These are phyloP conservation scores for Saksenaea vasiformis DNA, from an alignment of 371 early-diverging fungal species.

Conservation along the genomic window DNA sequence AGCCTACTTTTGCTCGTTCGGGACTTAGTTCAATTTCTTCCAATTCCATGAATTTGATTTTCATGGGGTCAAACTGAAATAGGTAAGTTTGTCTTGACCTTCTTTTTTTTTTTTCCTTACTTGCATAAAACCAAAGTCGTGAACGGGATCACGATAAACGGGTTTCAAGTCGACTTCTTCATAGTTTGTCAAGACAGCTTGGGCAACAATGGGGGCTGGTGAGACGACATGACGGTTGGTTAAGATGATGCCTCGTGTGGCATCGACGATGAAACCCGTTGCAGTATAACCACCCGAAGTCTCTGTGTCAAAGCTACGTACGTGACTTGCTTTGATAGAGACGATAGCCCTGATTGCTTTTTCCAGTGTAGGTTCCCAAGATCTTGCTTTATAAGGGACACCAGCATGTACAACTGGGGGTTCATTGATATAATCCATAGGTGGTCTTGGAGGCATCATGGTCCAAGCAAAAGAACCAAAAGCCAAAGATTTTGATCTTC, in stretches of 20 bases:
- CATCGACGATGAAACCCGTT: constrained; percentile 92
- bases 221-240: constrained; percentile 91
- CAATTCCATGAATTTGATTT: constrained; percentile 76
- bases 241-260: constrained; percentile 75
- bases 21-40: constrained; percentile 74
- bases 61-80: constrained; percentile 69
- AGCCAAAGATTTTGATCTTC: constrained; percentile 49
- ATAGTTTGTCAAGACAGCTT: constrained; percentile 81
- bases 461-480: constrained; percentile 31
- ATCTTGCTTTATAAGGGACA: constrained; percentile 43
- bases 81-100: too few species aligned
- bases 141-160: constrained; percentile 81
- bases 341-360: constrained; percentile 80
- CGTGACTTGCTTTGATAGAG: constrained; percentile 82
- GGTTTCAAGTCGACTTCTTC: constrained; percentile 84
- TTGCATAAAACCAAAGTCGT: constrained; percentile 90
- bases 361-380: constrained; percentile 80
- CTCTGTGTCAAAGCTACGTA: constrained; percentile 89
- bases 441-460: constrained; percentile 26
- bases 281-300: constrained; percentile 76
- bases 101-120: constrained; percentile 5
- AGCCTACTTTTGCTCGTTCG: constrained; percentile 74
- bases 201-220: constrained; percentile 84
- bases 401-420: constrained; percentile 11
- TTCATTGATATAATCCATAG: constrained; percentile 26